Evolutionary conservation across 2,329 filamentous ascomycete genomes (phyloP).

Genomic region (Alternaria gaisen): DNA sequence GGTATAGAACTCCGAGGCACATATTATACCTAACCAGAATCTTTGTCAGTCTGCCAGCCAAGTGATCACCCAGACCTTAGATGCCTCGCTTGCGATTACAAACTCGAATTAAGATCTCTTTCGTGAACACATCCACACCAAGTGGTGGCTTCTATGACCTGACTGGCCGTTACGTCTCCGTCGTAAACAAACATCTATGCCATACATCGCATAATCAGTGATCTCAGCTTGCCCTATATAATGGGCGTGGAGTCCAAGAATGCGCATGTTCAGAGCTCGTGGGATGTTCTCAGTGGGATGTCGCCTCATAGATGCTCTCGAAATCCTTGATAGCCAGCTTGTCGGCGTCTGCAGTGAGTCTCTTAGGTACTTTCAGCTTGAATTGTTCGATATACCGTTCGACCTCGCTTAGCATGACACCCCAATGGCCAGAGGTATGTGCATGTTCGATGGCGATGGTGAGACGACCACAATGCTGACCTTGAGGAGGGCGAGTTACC

Average conservation of each 20-base stretch:
- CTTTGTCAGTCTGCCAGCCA: not conserved
- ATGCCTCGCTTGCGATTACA: not conserved
- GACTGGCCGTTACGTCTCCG: not conserved
- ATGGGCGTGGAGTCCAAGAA: not conserved
- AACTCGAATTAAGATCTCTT: not conserved
- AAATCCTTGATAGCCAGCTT: not conserved
- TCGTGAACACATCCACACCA: not conserved
- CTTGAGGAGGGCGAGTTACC: not conserved
- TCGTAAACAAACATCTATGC: not conserved
- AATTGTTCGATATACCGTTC: not conserved
- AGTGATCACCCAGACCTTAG: not conserved
- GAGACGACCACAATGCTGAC: not conserved
- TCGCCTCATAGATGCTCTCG: not conserved
- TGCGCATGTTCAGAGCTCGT: not conserved
- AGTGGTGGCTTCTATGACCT: not conserved
- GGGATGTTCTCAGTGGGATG: not conserved
- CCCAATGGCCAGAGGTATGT: not conserved
- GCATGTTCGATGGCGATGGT: constrained; percentile 6
- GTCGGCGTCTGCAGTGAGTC: not conserved
- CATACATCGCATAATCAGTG: not conserved
- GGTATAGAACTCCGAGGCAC: not conserved
- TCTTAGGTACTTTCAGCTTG: not conserved
- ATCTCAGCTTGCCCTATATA: not conserved
- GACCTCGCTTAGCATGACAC: not conserved
- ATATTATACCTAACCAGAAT: not conserved